A percentile compares a stretch with the other conserved stretches of the same genome.
These are phyloP conservation scores for Erigeron canadensis DNA, from an alignment of 129 eudicot genomes.

Conservation along the genomic window DNA sequence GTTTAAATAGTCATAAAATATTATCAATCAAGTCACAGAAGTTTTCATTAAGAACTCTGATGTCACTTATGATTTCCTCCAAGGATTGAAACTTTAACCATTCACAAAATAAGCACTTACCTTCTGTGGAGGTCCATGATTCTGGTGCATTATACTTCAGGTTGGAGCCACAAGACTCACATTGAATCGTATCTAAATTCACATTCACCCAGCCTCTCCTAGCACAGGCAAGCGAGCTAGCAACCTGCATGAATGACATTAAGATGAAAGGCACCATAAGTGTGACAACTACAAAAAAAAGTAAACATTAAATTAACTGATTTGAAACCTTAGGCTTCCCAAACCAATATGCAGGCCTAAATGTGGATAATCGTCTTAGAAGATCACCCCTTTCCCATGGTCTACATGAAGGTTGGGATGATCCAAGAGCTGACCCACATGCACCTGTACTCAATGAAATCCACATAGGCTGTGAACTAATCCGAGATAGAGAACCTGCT, in stretches of 20 bases:
- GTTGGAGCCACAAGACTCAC: slow-evolving; percentile 90
- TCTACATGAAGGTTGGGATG: slow-evolving; percentile 91
- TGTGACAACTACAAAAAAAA: neutral
- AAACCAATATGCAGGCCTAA: slow-evolving; percentile 81
- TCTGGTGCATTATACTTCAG: slow-evolving; percentile 48
- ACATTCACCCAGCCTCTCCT: slow-evolving; percentile 97
- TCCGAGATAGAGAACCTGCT: slow-evolving; percentile 69
- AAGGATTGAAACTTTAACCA: neutral
- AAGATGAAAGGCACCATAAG: neutral
- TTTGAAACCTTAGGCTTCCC: slow-evolving; percentile 84
- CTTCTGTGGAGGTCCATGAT: slow-evolving; percentile 50
- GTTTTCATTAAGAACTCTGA: neutral
- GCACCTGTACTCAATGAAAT: slow-evolving; percentile 76
- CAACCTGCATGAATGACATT: slow-evolving; percentile 23
- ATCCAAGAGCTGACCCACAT: slow-evolving; percentile 88
- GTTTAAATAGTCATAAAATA: slow-evolving; percentile 3
- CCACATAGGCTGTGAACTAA: slow-evolving; percentile 69
- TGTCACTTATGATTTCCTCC: neutral
- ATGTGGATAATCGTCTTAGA: slow-evolving; percentile 78
- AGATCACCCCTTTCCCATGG: slow-evolving; percentile 99
- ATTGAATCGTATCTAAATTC: slow-evolving; percentile 73
- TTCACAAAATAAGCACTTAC: slow-evolving; percentile 15
- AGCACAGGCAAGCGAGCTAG: slow-evolving; percentile 72
- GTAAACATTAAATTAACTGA: neutral
- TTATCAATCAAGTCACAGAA: neutral